Conservation (phyloP, 2,329 filamentous ascomycete genomes). For the Ceratocystiopsis sp. region DNA sequence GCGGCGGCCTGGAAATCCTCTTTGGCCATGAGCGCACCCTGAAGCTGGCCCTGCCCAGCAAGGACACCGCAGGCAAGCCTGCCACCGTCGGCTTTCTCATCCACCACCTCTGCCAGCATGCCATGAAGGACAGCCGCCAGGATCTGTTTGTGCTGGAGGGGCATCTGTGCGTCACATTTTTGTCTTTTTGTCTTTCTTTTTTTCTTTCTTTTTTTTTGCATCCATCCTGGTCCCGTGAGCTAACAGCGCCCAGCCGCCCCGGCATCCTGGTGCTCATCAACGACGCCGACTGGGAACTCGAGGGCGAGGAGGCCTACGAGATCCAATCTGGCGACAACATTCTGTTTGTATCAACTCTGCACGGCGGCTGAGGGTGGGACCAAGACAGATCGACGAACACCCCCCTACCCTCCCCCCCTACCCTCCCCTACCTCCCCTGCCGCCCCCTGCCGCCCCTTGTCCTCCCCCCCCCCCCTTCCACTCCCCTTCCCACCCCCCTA, state of each 20-base stretch:
- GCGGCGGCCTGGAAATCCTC: slow-evolving; percentile 86
- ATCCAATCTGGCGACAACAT: slow-evolving; percentile 71
- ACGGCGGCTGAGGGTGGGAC: slow-evolving; percentile 53
- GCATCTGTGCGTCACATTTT: slow-evolving; percentile 54
- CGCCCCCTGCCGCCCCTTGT: too few relatives aligned
- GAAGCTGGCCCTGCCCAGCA: slow-evolving; percentile 48
- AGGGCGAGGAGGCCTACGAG: slow-evolving; percentile 83
- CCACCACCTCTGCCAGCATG: slow-evolving; percentile 56
- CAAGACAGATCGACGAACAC: neutral
- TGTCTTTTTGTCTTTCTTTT: neutral
- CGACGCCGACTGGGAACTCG: slow-evolving; percentile 94
- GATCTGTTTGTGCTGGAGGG: slow-evolving; percentile 81
- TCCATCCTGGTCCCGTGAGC: too few relatives aligned
- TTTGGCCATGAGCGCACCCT: slow-evolving; percentile 72
- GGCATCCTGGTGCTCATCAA: slow-evolving; percentile 95
- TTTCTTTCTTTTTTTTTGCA: neutral
- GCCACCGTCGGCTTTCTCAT: slow-evolving; percentile 63
- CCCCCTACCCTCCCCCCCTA: too few relatives aligned
- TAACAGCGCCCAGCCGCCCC: slow-evolving; percentile 48
- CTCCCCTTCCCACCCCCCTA: too few relatives aligned
- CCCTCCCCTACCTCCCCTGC: too few relatives aligned
- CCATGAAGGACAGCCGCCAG: slow-evolving; percentile 72
- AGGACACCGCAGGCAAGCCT: slow-evolving; percentile 38
- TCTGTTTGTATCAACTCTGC: slow-evolving; percentile 88
- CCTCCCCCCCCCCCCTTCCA: too few relatives aligned